Base-by-base conservation (phyloP, 129 eudicot species). In the Chrysanthemum seticuspe region DNA sequence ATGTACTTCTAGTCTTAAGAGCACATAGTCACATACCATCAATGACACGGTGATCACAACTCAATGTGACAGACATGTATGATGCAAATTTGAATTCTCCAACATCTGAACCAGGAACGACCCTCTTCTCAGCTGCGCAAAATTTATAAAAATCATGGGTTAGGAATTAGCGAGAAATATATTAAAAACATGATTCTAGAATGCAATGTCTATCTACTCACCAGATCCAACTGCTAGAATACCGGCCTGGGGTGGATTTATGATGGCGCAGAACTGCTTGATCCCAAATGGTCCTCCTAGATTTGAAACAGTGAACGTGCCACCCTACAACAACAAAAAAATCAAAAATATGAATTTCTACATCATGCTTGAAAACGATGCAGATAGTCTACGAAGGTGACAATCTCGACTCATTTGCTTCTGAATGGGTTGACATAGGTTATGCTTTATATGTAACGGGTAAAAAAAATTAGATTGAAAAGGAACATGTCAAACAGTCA, bases 41-140 rank as follows among this genome's bases (percentile, higher is more conserved):
- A 72, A 94, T 83, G 40, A 94, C 99, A 81, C 99, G 97, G 73
- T 94, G 99, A 76, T 94, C 99, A 72, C 99, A 94, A 83, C 99
- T 94, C 73, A 94, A 84, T 55, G 99, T 94, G 56, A 83, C 91
- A 31, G 97, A 74, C 97, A 94, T 94, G 78, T 82, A 84, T 18
- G 96, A 87, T 11, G 97, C 96, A 72, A 88, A 86, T 70, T 74
- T 77, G 68, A 74, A 94, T 74, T 86, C 89, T 23, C 79, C 97
- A 4, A 79, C 74, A 13, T 76, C 87, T 23, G 83, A 71, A 73
- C 88, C 88, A 31, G 99, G 97, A 50, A 94, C 25, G 29, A 84
- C 96, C 81, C 99, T 86, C 85, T 81, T 94, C 83, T 94, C 97
- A 76, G 99, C 99, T 86, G 98, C 84, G 61, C 72, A 76, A 47